A percentile compares a stretch with the other conserved stretches of the same genome.
Evolutionary conservation across 2,329 filamentous ascomycete genomes (phyloP).

Genomic region (Ophiocordyceps camponoti-floridani): DNA sequence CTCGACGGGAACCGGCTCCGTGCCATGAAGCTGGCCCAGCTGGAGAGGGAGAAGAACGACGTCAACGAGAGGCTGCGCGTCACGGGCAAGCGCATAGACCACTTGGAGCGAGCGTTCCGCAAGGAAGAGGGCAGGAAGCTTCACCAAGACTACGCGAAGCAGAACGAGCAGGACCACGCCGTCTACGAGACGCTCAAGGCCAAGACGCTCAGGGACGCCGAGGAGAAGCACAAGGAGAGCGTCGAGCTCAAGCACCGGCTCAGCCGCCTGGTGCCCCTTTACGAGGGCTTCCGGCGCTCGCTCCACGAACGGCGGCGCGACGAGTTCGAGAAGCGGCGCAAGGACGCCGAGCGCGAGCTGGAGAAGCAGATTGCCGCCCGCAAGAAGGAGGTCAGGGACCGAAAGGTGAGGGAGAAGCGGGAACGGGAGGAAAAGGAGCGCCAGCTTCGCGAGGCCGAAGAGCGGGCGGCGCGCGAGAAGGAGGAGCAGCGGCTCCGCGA

Average conservation of each 20-base stretch:
- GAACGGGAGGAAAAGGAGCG: constrained; percentile 76
- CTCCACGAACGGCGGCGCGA: constrained; percentile 78
- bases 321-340: constrained; percentile 89
- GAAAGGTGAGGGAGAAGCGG: constrained; percentile 62
- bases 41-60: constrained; percentile 96
- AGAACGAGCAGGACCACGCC: constrained; percentile 60
- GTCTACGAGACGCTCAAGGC: constrained; percentile 66
- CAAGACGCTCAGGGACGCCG: constrained; percentile 61
- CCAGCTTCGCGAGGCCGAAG: constrained; percentile 64
- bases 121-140: constrained; percentile 92
- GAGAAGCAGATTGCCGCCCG: constrained; percentile 80
- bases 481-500: constrained; percentile 68
- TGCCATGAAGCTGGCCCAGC: constrained; percentile 83
- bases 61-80: constrained; percentile 80
- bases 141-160: constrained; percentile 64
- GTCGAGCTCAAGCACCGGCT: constrained; percentile 90
- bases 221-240: constrained; percentile 80
- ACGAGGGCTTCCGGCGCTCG: constrained; percentile 66
- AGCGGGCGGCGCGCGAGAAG: constrained; percentile 63
- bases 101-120: constrained; percentile 90
- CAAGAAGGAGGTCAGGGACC: constrained; percentile 75
- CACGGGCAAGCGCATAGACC: constrained; percentile 89
- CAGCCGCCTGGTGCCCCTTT: constrained; percentile 63
- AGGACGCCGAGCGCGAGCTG: constrained; percentile 79
- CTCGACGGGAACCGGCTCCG: constrained; percentile 82